These are phyloP conservation scores for Phyllosticta paracitricarpa DNA, from an alignment of 2,329 filamentous ascomycete species.

Conservation along the genomic window DNA sequence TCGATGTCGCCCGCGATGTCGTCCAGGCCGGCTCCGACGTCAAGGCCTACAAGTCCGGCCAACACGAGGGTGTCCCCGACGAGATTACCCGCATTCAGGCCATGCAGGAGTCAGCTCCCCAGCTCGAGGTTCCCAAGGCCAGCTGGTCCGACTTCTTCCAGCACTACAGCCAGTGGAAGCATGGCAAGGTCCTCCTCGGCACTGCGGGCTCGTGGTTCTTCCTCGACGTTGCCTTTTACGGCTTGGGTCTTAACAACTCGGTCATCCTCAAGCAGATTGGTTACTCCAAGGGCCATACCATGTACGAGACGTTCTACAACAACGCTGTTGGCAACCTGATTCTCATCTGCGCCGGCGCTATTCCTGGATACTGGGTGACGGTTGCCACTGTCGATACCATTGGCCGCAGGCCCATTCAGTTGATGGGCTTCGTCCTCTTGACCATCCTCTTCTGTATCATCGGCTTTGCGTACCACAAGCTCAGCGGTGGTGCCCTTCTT, in stretches of 20 bases:
- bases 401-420: slow-evolving; percentile 68
- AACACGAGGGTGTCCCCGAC: slow-evolving; percentile 53
- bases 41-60: slow-evolving; percentile 62
- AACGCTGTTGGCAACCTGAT: slow-evolving; percentile 71
- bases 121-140: slow-evolving; percentile 58
- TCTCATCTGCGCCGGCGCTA: slow-evolving; percentile 66
- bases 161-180: slow-evolving; percentile 63
- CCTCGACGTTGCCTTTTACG: slow-evolving; percentile 50
- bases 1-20: slow-evolving; percentile 66
- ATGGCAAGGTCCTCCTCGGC: slow-evolving; percentile 63
- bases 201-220: slow-evolving; percentile 80
- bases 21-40: slow-evolving; percentile 64
- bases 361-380: slow-evolving; percentile 75
- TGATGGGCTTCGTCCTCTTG: slow-evolving; percentile 42
- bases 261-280: slow-evolving; percentile 63
- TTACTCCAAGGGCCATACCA: slow-evolving; percentile 52
- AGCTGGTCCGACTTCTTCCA: slow-evolving; percentile 60
- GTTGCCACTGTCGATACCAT: slow-evolving; percentile 64
- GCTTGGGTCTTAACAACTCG: slow-evolving; percentile 64
- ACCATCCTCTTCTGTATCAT: slow-evolving; percentile 41
- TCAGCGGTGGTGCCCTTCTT: slow-evolving; percentile 33
- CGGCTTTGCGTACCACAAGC: slow-evolving; percentile 38
- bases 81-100: slow-evolving; percentile 54
- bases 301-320: slow-evolving; percentile 63
- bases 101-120: slow-evolving; percentile 42